A percentile compares a stretch with the other conserved stretches of the same genome.
Evolutionary conservation across 805 yeast genomes (phyloP).

Genomic region (Lipomyces kockii): DNA sequence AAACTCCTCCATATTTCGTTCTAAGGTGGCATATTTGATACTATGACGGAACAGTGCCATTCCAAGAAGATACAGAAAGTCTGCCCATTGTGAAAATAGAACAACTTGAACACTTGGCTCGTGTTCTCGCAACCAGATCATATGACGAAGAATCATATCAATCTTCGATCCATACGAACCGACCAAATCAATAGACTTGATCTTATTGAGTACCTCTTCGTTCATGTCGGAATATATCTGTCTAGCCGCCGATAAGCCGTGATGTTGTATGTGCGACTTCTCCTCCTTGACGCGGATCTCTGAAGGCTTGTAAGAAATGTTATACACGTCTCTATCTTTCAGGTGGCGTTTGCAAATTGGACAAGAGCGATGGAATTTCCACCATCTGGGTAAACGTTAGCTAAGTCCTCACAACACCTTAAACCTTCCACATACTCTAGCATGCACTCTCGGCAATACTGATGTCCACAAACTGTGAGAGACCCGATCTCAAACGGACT

Average conservation of each 20-base stretch:
- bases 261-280: slow-evolving; percentile 32
- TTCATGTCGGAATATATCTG: slow-evolving; percentile 42
- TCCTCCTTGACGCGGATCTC: slow-evolving; percentile 48
- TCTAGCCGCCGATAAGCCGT: slow-evolving; percentile 4
- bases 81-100: slow-evolving; percentile 88
- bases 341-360: slow-evolving; percentile 78
- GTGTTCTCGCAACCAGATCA: slow-evolving; percentile 61
- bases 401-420: neutral
- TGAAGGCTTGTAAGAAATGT: slow-evolving; percentile 62
- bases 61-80: slow-evolving; percentile 67
- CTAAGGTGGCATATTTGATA: slow-evolving; percentile 61
- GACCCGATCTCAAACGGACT: slow-evolving; percentile 73
- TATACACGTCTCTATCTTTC: slow-evolving; percentile 59
- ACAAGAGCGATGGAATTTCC: slow-evolving; percentile 60
- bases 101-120: slow-evolving; percentile 77
- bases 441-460: slow-evolving; percentile 82
- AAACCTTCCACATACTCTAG: slow-evolving; percentile 45
- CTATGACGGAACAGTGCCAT: slow-evolving; percentile 65
- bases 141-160: slow-evolving; percentile 77
- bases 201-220: slow-evolving; percentile 43
- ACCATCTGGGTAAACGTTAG: slow-evolving; percentile 55
- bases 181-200: slow-evolving; percentile 49
- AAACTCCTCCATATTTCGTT: slow-evolving; percentile 40
- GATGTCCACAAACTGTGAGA: slow-evolving; percentile 89
- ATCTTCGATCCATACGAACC: slow-evolving; percentile 81